Conservation (phyloP, 768 basidiomycete species). For the Tulasnella sp. region DNA sequence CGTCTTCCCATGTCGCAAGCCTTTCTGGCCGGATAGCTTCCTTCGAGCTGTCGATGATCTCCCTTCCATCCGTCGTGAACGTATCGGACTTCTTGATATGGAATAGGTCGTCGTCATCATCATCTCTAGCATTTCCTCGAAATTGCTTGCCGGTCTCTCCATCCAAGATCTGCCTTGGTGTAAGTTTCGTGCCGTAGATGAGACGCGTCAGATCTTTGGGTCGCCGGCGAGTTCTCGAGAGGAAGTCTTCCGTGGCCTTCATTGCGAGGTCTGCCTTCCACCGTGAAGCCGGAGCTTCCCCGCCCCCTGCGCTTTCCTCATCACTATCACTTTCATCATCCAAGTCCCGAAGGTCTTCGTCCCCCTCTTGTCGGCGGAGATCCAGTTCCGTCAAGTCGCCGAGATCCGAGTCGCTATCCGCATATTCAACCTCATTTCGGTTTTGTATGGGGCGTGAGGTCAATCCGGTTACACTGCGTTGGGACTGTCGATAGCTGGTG, state of each 20-base stretch:
- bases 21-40: constrained; percentile 37
- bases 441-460: constrained; percentile 29
- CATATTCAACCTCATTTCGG: constrained; percentile 46
- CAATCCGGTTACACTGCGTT: constrained; percentile 31
- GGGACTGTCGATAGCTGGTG: constrained; percentile 32
- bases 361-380: constrained; percentile 32
- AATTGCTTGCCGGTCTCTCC: constrained; percentile 24
- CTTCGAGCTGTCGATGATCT: constrained; percentile 61
- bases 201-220: constrained; percentile 73
- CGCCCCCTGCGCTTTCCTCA: constrained; percentile 30
- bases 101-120: constrained; percentile 67
- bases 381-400: constrained; percentile 32
- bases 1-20: constrained; percentile 70
- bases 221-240: constrained; percentile 30
- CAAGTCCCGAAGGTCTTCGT: constrained; percentile 35
- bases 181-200: constrained; percentile 61
- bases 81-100: constrained; percentile 33
- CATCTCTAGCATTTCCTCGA: constrained; percentile 20
- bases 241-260: constrained; percentile 37
- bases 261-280: constrained; percentile 64
- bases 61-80: constrained; percentile 27
- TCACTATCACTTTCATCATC: constrained; percentile 31
- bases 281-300: constrained; percentile 40
- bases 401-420: constrained; percentile 70
- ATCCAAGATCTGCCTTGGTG: constrained; percentile 53